phyloP scores from a whole-genome alignment of 805 yeast genomes.

The Blastobotrys chiropterorum region DNA sequence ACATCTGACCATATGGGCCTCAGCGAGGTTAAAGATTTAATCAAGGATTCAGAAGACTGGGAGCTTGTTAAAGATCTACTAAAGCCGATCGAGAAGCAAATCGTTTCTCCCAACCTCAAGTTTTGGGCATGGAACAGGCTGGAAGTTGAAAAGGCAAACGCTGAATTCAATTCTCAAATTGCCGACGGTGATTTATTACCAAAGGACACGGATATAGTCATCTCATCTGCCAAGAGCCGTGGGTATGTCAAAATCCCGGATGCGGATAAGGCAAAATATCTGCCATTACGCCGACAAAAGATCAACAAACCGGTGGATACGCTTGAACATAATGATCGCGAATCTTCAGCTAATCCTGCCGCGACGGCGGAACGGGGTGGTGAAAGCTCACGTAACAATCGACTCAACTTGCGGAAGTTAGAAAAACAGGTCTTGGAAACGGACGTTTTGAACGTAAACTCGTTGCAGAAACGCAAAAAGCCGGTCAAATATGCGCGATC shows the following conservation, averaged over 20 bases:
- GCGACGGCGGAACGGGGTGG: background rate
- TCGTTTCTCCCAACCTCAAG: constrained; percentile 34
- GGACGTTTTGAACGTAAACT: constrained; percentile 76
- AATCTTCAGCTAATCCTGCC: constrained; percentile 4
- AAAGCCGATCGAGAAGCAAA: constrained; percentile 18
- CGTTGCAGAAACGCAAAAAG: constrained; percentile 80
- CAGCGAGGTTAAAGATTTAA: constrained; percentile 42
- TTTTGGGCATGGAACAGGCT: constrained; percentile 66
- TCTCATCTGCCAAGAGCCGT: constrained; percentile 41
- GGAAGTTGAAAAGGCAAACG: constrained; percentile 20
- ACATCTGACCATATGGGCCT: constrained; percentile 27
- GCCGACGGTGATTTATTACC: background rate
- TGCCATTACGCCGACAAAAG: constrained; percentile 69
- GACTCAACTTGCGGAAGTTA: constrained; percentile 83
- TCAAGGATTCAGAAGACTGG: constrained; percentile 75
- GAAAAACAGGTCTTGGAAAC: constrained; percentile 65
- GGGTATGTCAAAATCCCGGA: constrained; percentile 74
- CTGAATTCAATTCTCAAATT: background rate
- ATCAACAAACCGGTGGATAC: constrained; percentile 33
- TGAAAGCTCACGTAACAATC: constrained; percentile 71
- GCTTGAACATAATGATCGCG: constrained; percentile 19
- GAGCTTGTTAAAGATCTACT: constrained; percentile 44
- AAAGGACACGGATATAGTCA: background rate
- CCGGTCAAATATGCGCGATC: constrained; percentile 96
- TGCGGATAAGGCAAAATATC: constrained; percentile 60